Percentiles rank a stretch among this genome's conserved stretches.
These are phyloP conservation scores for Apophysomyces sp. DNA, from an alignment of 371 early-diverging fungal species.

Conservation along the genomic window DNA sequence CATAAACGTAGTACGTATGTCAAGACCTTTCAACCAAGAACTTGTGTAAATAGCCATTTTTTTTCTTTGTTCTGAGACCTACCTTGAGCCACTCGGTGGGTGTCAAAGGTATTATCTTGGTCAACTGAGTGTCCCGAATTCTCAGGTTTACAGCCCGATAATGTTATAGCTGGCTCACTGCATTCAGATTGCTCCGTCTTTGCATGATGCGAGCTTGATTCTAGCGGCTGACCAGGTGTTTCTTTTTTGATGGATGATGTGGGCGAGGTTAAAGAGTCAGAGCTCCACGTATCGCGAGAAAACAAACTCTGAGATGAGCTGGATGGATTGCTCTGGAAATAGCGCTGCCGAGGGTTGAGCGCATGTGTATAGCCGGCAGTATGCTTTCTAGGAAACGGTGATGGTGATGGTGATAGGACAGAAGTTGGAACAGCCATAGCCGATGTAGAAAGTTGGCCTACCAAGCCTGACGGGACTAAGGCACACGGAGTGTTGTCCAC, in stretches of 20 bases:
- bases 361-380: no score
- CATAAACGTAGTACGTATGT: slow-evolving; percentile 87
- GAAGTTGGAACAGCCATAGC: background rate
- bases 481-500: background rate
- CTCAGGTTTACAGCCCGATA: background rate
- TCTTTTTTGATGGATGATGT: background rate
- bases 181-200: background rate
- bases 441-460: background rate
- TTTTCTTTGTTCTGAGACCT: no score
- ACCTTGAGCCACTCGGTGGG: slow-evolving; percentile 9
- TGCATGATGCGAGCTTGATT: background rate
- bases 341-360: no score
- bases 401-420: background rate
- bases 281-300: background rate
- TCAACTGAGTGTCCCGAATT: background rate
- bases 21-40: background rate
- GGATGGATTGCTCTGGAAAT: no score
- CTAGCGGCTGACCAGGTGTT: background rate
- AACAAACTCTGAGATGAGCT: background rate
- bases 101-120: background rate
- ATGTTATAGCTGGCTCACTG: background rate
- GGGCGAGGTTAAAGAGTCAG: background rate
- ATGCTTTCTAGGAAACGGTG: no score
- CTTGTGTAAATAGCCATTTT: background rate
- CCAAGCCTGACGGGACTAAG: background rate